Evolutionary conservation across 768 basidiomycete species (phyloP).

Genomic region (Ramaria sp.): DNA sequence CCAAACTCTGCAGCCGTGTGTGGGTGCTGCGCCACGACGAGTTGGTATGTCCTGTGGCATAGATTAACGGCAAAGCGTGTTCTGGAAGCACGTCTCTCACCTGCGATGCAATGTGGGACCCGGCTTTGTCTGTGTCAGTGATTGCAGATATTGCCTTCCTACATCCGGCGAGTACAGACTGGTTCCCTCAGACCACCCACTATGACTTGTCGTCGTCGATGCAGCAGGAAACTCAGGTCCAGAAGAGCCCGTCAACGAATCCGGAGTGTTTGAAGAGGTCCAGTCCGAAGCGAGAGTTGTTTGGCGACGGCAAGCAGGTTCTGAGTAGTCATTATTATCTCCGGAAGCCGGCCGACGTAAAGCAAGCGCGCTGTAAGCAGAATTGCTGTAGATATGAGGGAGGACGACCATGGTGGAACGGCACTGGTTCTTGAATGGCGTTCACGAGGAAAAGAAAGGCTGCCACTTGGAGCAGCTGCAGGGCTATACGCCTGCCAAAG

Average conservation of each 20-base stretch:
- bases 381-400: no score
- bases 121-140: neutral
- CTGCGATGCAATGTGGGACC: neutral
- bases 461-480: neutral
- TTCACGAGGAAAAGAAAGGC: no score
- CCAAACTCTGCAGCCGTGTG: conserved; percentile 76
- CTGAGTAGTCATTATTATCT: no score
- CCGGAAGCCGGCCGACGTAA: no score
- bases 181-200: conserved; percentile 4
- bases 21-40: conserved; percentile 82
- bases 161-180: neutral
- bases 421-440: no score
- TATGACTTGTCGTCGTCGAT: neutral
- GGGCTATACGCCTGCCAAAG: neutral
- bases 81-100: neutral
- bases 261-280: neutral
- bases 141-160: neutral
- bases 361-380: no score
- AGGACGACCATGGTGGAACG: no score
- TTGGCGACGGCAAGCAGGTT: no score
- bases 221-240: neutral
- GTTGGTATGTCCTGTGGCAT: conserved; percentile 43
- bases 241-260: neutral
- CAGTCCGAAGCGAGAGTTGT: neutral
- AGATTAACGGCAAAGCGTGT: neutral